These are phyloP conservation scores for Quillaja saponaria DNA, from an alignment of 306 rosid genomes.

Conservation along the genomic window DNA sequence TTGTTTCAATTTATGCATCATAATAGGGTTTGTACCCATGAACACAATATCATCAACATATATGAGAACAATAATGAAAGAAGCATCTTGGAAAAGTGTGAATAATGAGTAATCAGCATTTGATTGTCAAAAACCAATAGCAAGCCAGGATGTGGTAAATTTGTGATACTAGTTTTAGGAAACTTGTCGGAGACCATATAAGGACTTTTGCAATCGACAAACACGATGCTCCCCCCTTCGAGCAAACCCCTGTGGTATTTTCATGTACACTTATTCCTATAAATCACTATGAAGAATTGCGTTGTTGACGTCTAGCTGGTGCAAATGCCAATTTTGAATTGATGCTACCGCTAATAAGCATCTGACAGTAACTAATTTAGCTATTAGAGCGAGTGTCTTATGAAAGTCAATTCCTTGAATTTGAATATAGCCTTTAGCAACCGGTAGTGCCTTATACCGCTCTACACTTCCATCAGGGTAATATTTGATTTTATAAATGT, in stretches of 20 bases:
- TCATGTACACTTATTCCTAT: neutral
- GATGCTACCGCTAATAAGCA: neutral
- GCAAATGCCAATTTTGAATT: neutral
- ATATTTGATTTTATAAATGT: neutral
- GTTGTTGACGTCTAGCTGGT: neutral
- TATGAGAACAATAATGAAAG: neutral
- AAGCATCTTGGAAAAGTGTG: neutral
- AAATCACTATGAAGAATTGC: neutral
- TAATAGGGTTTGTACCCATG: neutral
- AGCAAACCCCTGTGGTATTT: neutral
- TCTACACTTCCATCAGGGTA: neutral
- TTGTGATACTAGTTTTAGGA: neutral
- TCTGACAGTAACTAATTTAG: neutral
- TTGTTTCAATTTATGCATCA: neutral
- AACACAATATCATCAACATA: slow-evolving; percentile 1
- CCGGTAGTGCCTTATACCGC: neutral
- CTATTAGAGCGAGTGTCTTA: neutral
- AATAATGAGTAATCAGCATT: neutral
- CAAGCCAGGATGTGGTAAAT: neutral
- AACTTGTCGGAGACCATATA: neutral
- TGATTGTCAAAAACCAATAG: neutral
- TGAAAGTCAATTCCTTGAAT: neutral
- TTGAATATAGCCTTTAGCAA: neutral
- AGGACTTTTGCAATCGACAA: neutral
- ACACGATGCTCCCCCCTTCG: neutral